Evolutionary conservation across 2,329 filamentous ascomycete genomes (phyloP), one percentile per base, ranked within the genome.

Genomic region (Ploettnerulaceae sp.): DNA sequence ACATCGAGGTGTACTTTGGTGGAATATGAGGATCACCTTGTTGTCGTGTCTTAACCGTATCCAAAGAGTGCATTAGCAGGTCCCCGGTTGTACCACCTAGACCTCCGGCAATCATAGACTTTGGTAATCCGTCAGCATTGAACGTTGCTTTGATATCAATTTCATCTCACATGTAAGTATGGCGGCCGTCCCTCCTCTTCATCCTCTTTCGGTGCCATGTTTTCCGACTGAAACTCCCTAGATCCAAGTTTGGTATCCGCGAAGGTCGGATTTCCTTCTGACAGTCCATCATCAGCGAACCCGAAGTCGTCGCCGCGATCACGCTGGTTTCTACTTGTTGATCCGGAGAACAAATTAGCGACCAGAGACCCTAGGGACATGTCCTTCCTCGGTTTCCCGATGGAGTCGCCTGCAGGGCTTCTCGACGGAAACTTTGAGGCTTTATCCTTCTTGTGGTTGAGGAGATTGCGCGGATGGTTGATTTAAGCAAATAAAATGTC

Each of bases 21-120:
- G 93, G 93, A 51, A 95, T 78, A 64, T 93, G 85, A 34, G 91
- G 90, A 63, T 97, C 93, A 61, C 91, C 93, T 69, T 98, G 93
- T 67, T 98, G 94, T 58, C 93, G 81, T 36, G 93, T 98, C 71
- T 98, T 98, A 61, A 98, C 93, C 1, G 93, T 98, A 67, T 98
- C 93, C 62, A 98, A 78, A 35, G 91, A 97, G 71, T 98, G 93
- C 93, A 98, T 98, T 57, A 98, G 73, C 77, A 98, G 86, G 67
- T 98, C 93, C 49, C 94, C 93, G 46, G 86, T 94, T 12, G 87
- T 90, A 43, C 93, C 93, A 62, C 94, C 93, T 43, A 94, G 73
- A 50, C 91, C 93, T 62, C 93, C 93, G 25, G 93, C 93, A 62
- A 98, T 75, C 90, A 97, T 98, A 65, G 86, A 83, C 89, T 95